Base-by-base conservation (phyloP, 768 basidiomycete genomes). In the Suillus spraguei region DNA sequence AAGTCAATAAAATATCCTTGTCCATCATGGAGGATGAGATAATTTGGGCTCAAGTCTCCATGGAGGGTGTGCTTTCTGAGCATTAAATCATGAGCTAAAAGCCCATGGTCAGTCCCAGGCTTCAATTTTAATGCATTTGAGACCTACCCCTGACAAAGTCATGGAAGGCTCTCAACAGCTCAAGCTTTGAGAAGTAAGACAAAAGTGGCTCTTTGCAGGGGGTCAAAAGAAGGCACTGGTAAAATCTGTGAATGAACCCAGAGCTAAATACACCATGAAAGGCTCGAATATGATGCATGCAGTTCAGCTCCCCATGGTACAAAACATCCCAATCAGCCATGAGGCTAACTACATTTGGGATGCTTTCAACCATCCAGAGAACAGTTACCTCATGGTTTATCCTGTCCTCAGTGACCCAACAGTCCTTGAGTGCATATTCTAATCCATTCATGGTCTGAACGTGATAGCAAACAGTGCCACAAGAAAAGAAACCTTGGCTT, bases 401-500 rank as follows among this genome's bases (percentile, higher is more conserved):
- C 38, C 4, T 38, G 4, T 39, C 58, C 36, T 59, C 14, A 5
- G 58, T 3, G 22, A 39, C 22, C 58, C 58, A 59, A 42, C 42
- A 59, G 39, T 59, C 58, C 24, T 59, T 59, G 36, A 59, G 58
- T 17, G 42, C 22, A 5, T n/a, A 39, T 17, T 59, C 58, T 17
- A 1, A 0, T 22, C 24, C 36, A 42, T 10, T 11, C 22, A 3
- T n/a, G 33, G 54, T 35, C 38, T 42, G 58, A 20, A 59, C 1
- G 14, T 10, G n/a, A 39, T 59, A 59, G 9, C 58, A 42, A 22
- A 59, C 1, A 0, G 39, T 59, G 14, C 58, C 58, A 5, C 5
- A 22, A 38, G 38, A 38, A 59, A 59, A 28, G 14, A 59, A 59
- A 33, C 58, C 58, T 28, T 59, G 33, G 54, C 54, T 56, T 39